phyloP scores from a whole-genome alignment of 116 monocot species.

The Phalaenopsis hybrid region DNA sequence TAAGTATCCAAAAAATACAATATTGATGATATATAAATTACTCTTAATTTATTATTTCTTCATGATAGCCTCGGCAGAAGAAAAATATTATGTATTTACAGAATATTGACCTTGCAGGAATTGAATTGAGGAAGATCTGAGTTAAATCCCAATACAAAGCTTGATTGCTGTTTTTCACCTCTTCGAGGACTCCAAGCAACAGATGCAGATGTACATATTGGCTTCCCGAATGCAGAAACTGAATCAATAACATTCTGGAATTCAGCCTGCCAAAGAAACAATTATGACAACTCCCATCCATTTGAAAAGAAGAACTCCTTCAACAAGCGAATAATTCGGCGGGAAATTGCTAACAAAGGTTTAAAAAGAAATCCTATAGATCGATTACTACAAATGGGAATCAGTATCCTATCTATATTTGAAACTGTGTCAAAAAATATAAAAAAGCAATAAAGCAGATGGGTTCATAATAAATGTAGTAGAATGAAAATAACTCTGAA shows the following conservation, averaged over 20 bases:
- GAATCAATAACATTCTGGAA: constrained; percentile 82
- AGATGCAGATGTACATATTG: constrained; percentile 68
- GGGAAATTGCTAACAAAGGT: background rate
- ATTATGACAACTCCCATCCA: background rate
- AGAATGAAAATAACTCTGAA: background rate
- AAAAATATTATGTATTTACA: background rate
- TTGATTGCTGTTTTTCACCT: constrained; percentile 50
- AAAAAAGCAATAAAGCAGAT: background rate
- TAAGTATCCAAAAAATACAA: background rate
- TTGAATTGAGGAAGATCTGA: constrained; percentile 78
- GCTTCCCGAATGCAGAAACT: constrained; percentile 61
- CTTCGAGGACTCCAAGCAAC: constrained; percentile 76
- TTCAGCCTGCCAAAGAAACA: constrained; percentile 52
- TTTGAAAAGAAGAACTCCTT: background rate
- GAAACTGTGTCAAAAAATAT: background rate
- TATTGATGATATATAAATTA: background rate
- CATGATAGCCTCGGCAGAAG: background rate
- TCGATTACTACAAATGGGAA: background rate
- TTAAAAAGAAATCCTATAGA: background rate
- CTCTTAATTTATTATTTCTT: background rate
- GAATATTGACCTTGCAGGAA: constrained; percentile 66
- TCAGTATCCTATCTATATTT: background rate
- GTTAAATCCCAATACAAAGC: constrained; percentile 74
- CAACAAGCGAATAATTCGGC: background rate
- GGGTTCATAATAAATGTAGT: background rate